phyloP scores from a whole-genome alignment of 345 rosid species.

The Cardiospermum halicacabum region DNA sequence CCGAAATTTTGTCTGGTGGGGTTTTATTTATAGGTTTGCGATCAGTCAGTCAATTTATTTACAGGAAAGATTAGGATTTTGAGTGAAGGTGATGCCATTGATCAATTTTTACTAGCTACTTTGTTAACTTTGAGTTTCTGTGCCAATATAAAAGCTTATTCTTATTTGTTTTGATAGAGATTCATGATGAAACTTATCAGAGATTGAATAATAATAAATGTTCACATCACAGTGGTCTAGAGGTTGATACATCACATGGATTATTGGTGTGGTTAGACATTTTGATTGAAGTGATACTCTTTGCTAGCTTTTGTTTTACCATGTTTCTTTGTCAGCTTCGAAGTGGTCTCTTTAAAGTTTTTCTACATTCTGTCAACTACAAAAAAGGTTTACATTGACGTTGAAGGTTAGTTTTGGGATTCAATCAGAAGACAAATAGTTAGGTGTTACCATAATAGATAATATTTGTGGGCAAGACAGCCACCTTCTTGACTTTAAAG shows the following conservation, averaged over 20 bases:
- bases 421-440: background rate
- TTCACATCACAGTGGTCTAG: too few species aligned
- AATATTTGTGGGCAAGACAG: background rate
- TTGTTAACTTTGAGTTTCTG: background rate
- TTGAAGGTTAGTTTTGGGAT: background rate
- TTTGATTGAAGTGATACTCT: background rate
- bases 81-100: background rate
- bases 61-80: background rate
- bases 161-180: too few species aligned
- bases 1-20: conserved; percentile 19
- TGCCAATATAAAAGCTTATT: background rate
- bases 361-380: background rate
- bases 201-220: too few species aligned
- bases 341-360: background rate
- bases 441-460: conserved; percentile 7
- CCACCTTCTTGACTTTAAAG: conserved; percentile 21
- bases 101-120: background rate
- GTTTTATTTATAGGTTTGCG: conserved; percentile 3
- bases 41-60: background rate
- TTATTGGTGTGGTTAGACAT: background rate
- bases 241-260: background rate
- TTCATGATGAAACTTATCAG: too few species aligned
- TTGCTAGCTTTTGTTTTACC: background rate
- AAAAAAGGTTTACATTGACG: background rate
- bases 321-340: background rate